Evolutionary conservation across 371 early-diverging fungal genomes (phyloP), one percentile per base, ranked within the genome.

Genomic region (Mortierella sp.): DNA sequence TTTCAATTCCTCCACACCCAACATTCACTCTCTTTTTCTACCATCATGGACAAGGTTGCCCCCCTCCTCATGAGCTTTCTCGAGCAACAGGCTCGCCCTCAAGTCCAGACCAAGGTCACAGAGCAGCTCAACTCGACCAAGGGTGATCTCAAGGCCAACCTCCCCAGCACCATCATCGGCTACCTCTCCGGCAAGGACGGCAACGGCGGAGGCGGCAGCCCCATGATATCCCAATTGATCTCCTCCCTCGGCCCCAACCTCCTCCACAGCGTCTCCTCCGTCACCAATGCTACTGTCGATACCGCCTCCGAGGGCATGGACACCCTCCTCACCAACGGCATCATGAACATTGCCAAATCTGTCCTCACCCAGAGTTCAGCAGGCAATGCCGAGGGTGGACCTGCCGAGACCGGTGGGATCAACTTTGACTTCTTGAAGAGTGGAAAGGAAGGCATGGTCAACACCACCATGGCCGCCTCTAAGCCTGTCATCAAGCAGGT

Each of bases 291-390:
- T 11, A 76, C 79, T 22, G 73, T 83, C 47, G 84, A 83, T 24
- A 79, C 76, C 19, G 79, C 84, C 16, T 68, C 76, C n/a, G 79
- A 83, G 37, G 84, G 84, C 48, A 83, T 83, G 84, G 84, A 83
- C 26, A 47, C 65, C 22, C 75, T 83, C 31, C 68, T 83, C 64
- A 79, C 84, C 50, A 70, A 83, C 50, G 84, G 84, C 2, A 67
- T 83, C 58, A 68, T 83, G 66, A 79, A 79, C 68, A 79, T 83
- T 63, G 73, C 84, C 41, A 78, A 74, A 45, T 48, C 55, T n/a
- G 76, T 79, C 22, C 64, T 83, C 53, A 58, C 70, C 45, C 69
- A 70, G 5, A 29, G 67, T n/a, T 66, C 68, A 0, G 29, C 63
- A n/a, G n/a, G n/a, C 39, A 39, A 64, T 24, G 61, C 53, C 39